phyloP scores from a whole-genome alignment of 139 green algal species.

The Auxenochlorella pyrenoidosa region DNA sequence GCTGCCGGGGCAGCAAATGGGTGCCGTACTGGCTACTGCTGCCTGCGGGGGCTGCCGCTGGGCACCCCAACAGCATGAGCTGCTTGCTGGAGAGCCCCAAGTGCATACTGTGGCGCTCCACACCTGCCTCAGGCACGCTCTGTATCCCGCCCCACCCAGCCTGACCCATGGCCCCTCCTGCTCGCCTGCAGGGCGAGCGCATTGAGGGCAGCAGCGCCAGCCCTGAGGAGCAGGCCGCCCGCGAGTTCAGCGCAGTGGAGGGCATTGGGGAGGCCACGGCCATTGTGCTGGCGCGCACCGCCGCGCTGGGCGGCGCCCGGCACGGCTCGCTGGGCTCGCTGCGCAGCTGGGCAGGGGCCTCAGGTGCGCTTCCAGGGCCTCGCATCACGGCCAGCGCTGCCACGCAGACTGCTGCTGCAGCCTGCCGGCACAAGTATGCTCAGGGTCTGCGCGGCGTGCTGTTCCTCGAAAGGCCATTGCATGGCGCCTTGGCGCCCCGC shows the following conservation, averaged over 20 bases:
- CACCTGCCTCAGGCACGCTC: background rate
- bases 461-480: background rate
- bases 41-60: background rate
- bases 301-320: slow-evolving; percentile 35
- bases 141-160: too few relatives aligned
- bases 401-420: too few relatives aligned
- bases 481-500: background rate
- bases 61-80: background rate
- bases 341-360: slow-evolving; percentile 14
- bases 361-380: slow-evolving; percentile 2
- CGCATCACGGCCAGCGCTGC: too few relatives aligned
- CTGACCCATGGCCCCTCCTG: background rate
- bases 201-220: background rate
- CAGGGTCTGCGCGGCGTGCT: background rate
- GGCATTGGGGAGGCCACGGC: slow-evolving; percentile 55
- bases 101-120: background rate
- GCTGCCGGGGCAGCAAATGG: background rate
- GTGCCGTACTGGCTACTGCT: background rate
- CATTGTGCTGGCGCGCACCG: slow-evolving; percentile 45
- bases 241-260: slow-evolving; percentile 50
- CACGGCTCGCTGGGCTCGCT: slow-evolving; percentile 36
- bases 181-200: slow-evolving; percentile 10
- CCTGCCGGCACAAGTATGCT: background rate
- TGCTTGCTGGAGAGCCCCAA: too few relatives aligned
- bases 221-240: slow-evolving; percentile 40